These are phyloP conservation scores for Cryptosporidium parvum DNA, from an alignment of 169 alveolate species.

Conservation along the genomic window DNA sequence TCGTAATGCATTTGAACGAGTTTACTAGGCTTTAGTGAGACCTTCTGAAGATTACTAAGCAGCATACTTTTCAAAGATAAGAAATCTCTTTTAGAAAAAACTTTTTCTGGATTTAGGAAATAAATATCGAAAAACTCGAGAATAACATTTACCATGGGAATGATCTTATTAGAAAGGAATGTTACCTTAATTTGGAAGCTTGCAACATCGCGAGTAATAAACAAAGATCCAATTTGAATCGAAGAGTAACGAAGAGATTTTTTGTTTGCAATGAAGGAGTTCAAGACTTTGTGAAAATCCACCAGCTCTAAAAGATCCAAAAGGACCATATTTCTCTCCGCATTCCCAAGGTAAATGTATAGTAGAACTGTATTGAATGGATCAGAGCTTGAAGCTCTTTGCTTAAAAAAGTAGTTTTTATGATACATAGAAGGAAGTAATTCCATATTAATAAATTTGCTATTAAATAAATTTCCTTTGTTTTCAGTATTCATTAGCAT, in stretches of 20 bases:
- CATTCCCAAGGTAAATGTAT: constrained; percentile 25
- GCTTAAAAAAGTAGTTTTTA: constrained; percentile 30
- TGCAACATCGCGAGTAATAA: neutral
- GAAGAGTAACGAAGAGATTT: constrained; percentile 12
- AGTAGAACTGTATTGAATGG: constrained; percentile 18
- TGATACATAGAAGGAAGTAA: constrained; percentile 2
- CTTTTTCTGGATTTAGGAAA: constrained; percentile 22
- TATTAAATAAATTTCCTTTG: neutral
- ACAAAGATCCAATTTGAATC: constrained; percentile 16
- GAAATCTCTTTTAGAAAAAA: constrained; percentile 33
- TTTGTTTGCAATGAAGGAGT: constrained; percentile 35
- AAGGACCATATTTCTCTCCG: constrained; percentile 1
- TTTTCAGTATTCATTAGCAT: neutral
- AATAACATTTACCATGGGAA: constrained; percentile 11
- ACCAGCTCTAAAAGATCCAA: constrained; percentile 31
- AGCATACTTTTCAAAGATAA: constrained; percentile 31
- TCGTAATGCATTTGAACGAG: constrained; percentile 27
- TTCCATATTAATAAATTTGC: constrained; percentile 8
- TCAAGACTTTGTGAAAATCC: constrained; percentile 11
- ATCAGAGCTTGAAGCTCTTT: constrained; percentile 25
- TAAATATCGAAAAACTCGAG: constrained; percentile 30
- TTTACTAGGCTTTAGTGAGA: constrained; percentile 11
- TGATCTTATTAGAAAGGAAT: constrained; percentile 25
- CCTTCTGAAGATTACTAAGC: constrained; percentile 18
- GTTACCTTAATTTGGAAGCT: constrained; percentile 30